These are phyloP conservation scores for Cercospora sojina DNA, from an alignment of 2,329 filamentous ascomycete species.

Conservation along the genomic window DNA sequence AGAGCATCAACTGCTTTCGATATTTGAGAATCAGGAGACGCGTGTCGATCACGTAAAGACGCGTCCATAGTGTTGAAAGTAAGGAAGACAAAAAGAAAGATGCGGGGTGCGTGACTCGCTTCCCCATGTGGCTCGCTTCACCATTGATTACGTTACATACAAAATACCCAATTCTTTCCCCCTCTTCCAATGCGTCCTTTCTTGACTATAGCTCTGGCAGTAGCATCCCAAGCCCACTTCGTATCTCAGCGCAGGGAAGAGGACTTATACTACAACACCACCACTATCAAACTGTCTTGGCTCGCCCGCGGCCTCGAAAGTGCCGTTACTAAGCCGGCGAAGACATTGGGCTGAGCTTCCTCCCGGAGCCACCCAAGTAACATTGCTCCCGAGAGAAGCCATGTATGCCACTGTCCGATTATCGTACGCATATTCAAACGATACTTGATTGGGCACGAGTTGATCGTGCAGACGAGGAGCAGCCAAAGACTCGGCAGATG, in stretches of 20 bases:
- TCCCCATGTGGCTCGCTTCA: too few relatives aligned
- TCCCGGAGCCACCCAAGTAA: conserved; percentile 65
- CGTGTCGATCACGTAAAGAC: too few relatives aligned
- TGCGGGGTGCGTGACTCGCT: too few relatives aligned
- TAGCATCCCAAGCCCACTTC: neutral
- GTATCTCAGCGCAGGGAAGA: too few relatives aligned
- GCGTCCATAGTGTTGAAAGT: too few relatives aligned
- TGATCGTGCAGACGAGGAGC: conserved; percentile 77
- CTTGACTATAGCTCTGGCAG: neutral
- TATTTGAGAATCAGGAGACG: too few relatives aligned
- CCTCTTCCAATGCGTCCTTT: neutral
- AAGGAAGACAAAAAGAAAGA: too few relatives aligned
- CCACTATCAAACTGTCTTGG: conserved; percentile 71
- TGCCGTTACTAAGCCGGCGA: conserved; percentile 59
- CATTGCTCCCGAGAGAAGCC: conserved; percentile 64
- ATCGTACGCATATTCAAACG: conserved; percentile 69
- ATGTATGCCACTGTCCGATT: conserved; percentile 64
- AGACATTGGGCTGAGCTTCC: conserved; percentile 71
- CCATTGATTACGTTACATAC: too few relatives aligned
- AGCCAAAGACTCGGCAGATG: conserved; percentile 61
- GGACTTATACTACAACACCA: conserved; percentile 51
- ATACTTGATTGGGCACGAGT: conserved; percentile 67
- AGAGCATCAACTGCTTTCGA: too few relatives aligned
- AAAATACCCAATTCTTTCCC: neutral
- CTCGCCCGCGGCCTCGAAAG: conserved; percentile 76